These are phyloP conservation scores for Scortechinia acanthostroma DNA, from an alignment of 2,329 filamentous ascomycete genomes.

Conservation along the genomic window DNA sequence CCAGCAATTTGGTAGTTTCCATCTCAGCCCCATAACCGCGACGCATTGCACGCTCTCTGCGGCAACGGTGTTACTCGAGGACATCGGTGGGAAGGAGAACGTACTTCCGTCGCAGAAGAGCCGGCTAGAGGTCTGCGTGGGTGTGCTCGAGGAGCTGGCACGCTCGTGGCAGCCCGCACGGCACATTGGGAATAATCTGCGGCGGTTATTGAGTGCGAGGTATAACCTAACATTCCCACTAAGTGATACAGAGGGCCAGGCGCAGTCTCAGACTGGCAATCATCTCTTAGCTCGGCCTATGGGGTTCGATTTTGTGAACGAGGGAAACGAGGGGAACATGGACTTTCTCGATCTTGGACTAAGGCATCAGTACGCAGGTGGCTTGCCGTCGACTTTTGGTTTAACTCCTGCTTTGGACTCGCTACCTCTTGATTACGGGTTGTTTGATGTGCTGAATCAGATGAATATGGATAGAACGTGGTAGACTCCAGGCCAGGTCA, in stretches of 20 bases:
- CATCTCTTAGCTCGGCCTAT: neutral
- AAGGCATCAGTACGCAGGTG: no score
- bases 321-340: neutral
- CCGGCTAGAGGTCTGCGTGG: neutral
- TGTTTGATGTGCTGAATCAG: neutral
- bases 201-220: neutral
- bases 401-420: neutral
- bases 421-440: neutral
- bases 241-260: neutral
- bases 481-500: no score
- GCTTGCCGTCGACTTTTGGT: neutral
- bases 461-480: neutral
- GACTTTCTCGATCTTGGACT: no score
- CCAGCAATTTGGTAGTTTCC: slow-evolving; percentile 21
- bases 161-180: neutral
- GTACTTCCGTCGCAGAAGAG: neutral
- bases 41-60: slow-evolving; percentile 23
- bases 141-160: neutral
- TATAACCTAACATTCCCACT: neutral
- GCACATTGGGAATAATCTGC: neutral
- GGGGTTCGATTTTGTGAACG: neutral
- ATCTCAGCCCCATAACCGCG: slow-evolving; percentile 19
- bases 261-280: neutral
- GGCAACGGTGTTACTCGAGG: slow-evolving; percentile 13
- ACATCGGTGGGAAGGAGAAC: slow-evolving; percentile 8